Conservation (phyloP, 495 filamentous ascomycete species). For the Trichoderma virens region DNA sequence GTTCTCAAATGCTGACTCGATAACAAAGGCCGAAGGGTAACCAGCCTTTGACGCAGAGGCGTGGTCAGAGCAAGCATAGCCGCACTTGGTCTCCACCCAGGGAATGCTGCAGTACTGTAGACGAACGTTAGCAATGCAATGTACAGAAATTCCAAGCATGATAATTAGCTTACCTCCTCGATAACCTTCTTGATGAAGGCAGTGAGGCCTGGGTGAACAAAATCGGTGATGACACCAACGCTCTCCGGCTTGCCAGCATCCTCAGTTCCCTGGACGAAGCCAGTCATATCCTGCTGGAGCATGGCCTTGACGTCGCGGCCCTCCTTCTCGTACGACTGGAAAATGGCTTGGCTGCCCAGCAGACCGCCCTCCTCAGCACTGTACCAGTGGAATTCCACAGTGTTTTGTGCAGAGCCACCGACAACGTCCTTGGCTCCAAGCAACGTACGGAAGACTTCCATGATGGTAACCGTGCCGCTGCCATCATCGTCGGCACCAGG, state of each 20-base stretch:
- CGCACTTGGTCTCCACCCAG: slow-evolving; percentile 86
- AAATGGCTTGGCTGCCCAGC: slow-evolving; percentile 84
- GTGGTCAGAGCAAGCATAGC: slow-evolving; percentile 96
- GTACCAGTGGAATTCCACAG: slow-evolving; percentile 98
- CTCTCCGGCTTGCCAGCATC: slow-evolving; percentile 77
- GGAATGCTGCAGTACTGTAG: slow-evolving; percentile 79
- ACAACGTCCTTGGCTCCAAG: slow-evolving; percentile 33
- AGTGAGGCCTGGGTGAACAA: slow-evolving; percentile 73
- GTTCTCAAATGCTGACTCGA: slow-evolving; percentile 81
- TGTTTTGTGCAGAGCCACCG: slow-evolving; percentile 60
- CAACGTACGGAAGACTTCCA: slow-evolving; percentile 54
- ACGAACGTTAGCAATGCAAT: neutral
- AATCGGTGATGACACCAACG: slow-evolving; percentile 86
- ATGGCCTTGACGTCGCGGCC: slow-evolving; percentile 83
- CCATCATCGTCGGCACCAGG: slow-evolving; percentile 53
- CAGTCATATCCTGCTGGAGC: slow-evolving; percentile 99
- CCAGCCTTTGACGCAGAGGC: slow-evolving; percentile 93
- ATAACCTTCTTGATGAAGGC: slow-evolving; percentile 88
- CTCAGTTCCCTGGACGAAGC: slow-evolving; percentile 75
- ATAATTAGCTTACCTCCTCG: slow-evolving; percentile 46
- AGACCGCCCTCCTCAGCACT: slow-evolving; percentile 92
- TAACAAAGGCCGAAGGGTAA: slow-evolving; percentile 92
- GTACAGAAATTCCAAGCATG: neutral
- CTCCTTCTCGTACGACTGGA: slow-evolving; percentile 69
- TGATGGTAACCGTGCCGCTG: slow-evolving; percentile 51